A percentile compares a stretch with the other conserved stretches of the same genome.
These are phyloP conservation scores for Dentiscutata heterogama DNA, from an alignment of 371 early-diverging fungal species.

Conservation along the genomic window DNA sequence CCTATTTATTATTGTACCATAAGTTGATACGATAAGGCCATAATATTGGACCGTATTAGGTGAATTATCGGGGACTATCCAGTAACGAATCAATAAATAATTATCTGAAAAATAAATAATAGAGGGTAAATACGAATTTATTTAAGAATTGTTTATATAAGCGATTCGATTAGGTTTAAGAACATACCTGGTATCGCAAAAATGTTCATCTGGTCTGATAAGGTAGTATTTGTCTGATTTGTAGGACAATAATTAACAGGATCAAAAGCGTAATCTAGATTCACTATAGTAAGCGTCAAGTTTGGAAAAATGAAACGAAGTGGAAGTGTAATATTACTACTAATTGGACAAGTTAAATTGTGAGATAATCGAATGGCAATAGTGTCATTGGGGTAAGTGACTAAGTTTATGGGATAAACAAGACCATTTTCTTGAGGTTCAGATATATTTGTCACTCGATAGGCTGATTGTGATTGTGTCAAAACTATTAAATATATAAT, in stretches of 20 bases:
- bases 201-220: background rate
- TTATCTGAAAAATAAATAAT: background rate
- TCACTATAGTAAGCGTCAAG: background rate
- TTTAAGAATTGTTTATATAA: background rate
- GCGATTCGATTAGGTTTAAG: background rate
- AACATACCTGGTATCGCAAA: slow-evolving; percentile 14
- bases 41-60: background rate
- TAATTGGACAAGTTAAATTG: background rate
- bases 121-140: background rate
- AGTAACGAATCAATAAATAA: slow-evolving; percentile 9
- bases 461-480: background rate
- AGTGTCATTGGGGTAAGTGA: background rate
- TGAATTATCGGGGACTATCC: background rate
- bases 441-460: background rate
- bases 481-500: background rate
- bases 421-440: background rate
- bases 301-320: background rate
- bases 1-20: background rate
- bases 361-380: slow-evolving; percentile 4
- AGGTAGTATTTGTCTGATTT: background rate
- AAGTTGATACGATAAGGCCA: background rate
- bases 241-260: slow-evolving; percentile 10
- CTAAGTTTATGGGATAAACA: background rate
- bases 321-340: background rate
- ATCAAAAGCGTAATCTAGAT: background rate